A percentile compares a stretch with the other conserved stretches of the same genome.
phyloP scores from a whole-genome alignment of 352 stramenopile genomes.

The Saprolegnia diclina region DNA sequence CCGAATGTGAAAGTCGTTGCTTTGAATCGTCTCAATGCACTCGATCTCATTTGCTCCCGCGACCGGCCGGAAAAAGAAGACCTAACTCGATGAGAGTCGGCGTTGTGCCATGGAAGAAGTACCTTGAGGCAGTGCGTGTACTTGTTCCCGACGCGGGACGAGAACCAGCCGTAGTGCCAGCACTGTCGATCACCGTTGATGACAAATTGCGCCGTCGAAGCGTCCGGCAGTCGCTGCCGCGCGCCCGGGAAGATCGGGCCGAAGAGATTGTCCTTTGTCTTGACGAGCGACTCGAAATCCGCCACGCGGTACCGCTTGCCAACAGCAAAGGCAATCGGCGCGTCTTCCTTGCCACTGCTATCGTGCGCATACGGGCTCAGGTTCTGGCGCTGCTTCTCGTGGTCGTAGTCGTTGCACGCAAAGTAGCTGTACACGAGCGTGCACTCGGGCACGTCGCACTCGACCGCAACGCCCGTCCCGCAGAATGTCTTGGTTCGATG shows the following conservation, averaged over 20 bases:
- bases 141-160: constrained; percentile 35
- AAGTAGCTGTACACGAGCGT: constrained; percentile 65
- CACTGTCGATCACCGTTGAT: constrained; percentile 81
- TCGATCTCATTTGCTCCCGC: constrained; percentile 9
- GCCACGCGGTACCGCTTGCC: constrained; percentile 5
- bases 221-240: not conserved
- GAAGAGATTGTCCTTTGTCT: constrained; percentile 71
- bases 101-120: not conserved
- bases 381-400: constrained; percentile 28
- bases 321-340: constrained; percentile 10
- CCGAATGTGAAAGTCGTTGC: constrained; percentile 18
- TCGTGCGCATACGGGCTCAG: constrained; percentile 14
- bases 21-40: constrained; percentile 20
- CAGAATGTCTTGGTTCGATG: constrained; percentile 85
- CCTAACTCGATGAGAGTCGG: constrained; percentile 3
- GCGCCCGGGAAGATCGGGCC: constrained; percentile 31
- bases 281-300: constrained; percentile 38
- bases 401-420: constrained; percentile 42
- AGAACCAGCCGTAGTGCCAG: constrained; percentile 84
- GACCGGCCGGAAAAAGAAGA: constrained; percentile 22
- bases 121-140: constrained; percentile 27
- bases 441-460: constrained; percentile 50
- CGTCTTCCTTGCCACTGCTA: constrained; percentile 7
- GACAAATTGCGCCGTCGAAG: constrained; percentile 40
- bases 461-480: constrained; percentile 66